Evolutionary conservation across 331 rosid genomes (phyloP).

Genomic region (Quercus lobata): DNA sequence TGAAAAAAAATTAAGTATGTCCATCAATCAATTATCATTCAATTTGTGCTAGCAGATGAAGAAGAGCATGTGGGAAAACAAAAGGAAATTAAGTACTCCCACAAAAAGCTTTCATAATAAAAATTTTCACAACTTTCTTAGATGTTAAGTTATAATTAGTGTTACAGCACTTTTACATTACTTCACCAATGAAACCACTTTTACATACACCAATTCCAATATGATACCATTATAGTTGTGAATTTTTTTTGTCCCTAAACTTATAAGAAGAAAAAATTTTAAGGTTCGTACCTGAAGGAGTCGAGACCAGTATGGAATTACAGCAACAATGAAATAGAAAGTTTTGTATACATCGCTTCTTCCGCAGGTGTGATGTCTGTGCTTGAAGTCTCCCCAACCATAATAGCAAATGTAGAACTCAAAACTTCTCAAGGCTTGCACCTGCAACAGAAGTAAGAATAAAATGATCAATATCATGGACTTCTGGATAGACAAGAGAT

Average conservation of each 20-base stretch:
- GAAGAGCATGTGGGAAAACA: too few species aligned
- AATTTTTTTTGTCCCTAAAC: too few species aligned
- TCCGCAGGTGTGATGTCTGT: conserved; percentile 38
- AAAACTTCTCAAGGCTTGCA: conserved; percentile 51
- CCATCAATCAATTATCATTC: background rate
- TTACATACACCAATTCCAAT: too few species aligned
- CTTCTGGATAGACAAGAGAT: too few species aligned
- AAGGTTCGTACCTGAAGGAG: conserved; percentile 50
- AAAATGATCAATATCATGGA: too few species aligned
- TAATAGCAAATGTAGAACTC: conserved; percentile 71
- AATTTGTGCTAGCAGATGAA: background rate
- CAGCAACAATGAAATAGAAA: conserved; percentile 48
- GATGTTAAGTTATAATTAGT: too few species aligned
- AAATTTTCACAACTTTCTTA: too few species aligned
- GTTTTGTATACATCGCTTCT: conserved; percentile 18
- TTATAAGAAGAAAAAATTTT: background rate
- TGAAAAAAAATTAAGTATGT: background rate
- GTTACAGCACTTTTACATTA: too few species aligned
- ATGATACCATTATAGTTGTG: too few species aligned
- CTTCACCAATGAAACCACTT: background rate
- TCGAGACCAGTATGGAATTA: conserved; percentile 53
- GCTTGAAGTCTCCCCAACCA: conserved; percentile 58
- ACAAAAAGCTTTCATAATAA: too few species aligned
- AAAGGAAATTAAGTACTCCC: too few species aligned
- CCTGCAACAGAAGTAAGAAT: conserved; percentile 43